Evolutionary conservation across 2,329 filamentous ascomycete species (phyloP).

Genomic region (Nothophoma quercina): DNA sequence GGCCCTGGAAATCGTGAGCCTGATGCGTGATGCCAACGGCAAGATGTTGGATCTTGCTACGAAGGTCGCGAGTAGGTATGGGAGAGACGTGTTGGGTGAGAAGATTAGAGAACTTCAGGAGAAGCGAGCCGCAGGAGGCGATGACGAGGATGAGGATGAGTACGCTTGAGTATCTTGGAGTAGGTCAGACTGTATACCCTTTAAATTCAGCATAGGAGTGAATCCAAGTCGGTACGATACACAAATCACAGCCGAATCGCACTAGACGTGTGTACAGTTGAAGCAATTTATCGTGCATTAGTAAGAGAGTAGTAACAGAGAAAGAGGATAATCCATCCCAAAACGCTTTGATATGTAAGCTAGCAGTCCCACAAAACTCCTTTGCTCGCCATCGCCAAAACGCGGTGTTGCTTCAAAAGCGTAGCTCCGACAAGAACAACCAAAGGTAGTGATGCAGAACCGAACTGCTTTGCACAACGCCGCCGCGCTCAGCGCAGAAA

Average conservation of each 20-base stretch:
- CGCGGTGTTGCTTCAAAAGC: conserved; percentile 28
- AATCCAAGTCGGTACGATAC: no score
- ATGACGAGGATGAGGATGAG: conserved; percentile 54
- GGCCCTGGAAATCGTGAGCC: conserved; percentile 84
- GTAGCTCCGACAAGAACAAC: conserved; percentile 29
- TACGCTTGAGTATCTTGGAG: conserved; percentile 13
- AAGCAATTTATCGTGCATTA: conserved; percentile 39
- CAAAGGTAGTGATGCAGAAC: conserved; percentile 40
- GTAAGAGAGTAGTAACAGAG: conserved; percentile 40
- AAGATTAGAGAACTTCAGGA: conserved; percentile 92
- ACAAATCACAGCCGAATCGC: no score
- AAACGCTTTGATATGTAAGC: conserved; percentile 35
- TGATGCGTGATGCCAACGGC: conserved; percentile 85
- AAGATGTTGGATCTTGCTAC: conserved; percentile 91
- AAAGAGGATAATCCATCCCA: conserved; percentile 35
- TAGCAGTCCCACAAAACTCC: conserved; percentile 31
- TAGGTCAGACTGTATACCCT: no score
- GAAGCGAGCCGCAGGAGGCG: conserved; percentile 67
- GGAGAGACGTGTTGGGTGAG: conserved; percentile 77
- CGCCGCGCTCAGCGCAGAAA: conserved; percentile 26
- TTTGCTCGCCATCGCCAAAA: conserved; percentile 29
- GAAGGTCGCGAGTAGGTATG: conserved; percentile 88
- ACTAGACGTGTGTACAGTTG: background rate
- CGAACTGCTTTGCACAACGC: conserved; percentile 29
- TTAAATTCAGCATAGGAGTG: no score